Evolutionary conservation across 108 stramenopile species (phyloP).

Genomic region (Aurantiochytrium sp.): DNA sequence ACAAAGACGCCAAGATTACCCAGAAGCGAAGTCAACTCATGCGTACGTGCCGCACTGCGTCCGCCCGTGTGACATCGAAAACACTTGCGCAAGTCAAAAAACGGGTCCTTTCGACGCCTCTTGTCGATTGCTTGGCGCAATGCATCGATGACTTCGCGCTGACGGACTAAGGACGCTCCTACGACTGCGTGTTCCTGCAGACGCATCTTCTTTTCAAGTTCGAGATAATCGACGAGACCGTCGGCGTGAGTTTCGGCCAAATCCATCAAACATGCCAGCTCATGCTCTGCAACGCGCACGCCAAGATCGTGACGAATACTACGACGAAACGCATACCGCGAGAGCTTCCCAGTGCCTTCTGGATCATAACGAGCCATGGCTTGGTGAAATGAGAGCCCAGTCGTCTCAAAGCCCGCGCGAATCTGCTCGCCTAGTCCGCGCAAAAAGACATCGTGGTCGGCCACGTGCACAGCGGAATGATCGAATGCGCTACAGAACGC

Average conservation of each 20-base stretch:
- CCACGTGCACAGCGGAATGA: background rate
- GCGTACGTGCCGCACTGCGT: too few relatives aligned
- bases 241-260: background rate
- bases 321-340: background rate
- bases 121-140: background rate
- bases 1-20: background rate
- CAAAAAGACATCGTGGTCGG: background rate
- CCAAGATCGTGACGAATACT: background rate
- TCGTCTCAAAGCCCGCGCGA: background rate
- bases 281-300: background rate
- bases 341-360: background rate
- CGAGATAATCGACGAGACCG: background rate
- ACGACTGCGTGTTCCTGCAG: background rate
- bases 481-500: background rate
- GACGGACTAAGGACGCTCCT: background rate
- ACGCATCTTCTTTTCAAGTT: background rate
- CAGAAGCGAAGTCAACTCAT: background rate
- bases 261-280: background rate
- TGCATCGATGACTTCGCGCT: background rate
- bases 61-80: background rate
- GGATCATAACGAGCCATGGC: background rate
- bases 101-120: background rate
- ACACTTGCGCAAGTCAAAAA: background rate
- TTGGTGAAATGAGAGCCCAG: background rate
- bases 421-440: background rate